Evolutionary conservation across 371 early-diverging fungal species (phyloP), one percentile per base, ranked within the genome.

Genomic region (Syncephalastrum racemosum): DNA sequence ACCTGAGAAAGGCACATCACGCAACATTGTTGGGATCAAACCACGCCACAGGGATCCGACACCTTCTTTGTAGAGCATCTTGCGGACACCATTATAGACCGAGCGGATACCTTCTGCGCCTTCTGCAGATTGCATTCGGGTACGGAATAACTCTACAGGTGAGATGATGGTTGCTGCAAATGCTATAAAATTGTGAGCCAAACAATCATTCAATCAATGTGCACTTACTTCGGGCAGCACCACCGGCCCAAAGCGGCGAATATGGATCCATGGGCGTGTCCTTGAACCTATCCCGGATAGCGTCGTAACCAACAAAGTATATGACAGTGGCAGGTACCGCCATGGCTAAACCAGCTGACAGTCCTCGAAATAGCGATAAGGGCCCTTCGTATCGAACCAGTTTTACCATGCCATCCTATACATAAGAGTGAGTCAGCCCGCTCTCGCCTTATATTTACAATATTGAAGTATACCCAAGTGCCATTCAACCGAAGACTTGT

Each of bases 221-320:
- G 12, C 36, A 57, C 73, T 55, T 82, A 88, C 90, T 87, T 69
- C 98, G 71, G 27, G 97, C 94, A 20, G 84, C 63, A 15, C 83
- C 84, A 16, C 98, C 98, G 2, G 94, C 92, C 27, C 90, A 61
- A 24, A 98, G 67, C 1, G 97, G 94, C 31, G 79, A 70, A 47
- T 78, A 78, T 7, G 46, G 46, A 54, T 77, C 64, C 2, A 77
- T 19, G 5, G 59, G 19, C 13, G 71, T 66, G 43, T 66, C 56
- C n/a, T 50, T 59, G 53, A 65, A 67, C 3, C 59, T 54, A 59
- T 89, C 91, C 50, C 92, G 80, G 24, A 96, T 72, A 51, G 85
- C 75, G 67, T 98, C 98, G 66, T 97, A 98, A 4, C 97, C 97
- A 0, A 94, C 88, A 80, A 92, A 97, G 67, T 98, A 98, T 25